A percentile compares a stretch with the other conserved stretches of the same genome.
Evolutionary conservation across 2,329 filamentous ascomycete genomes (phyloP).

Genomic region (Trichoderma gracile): DNA sequence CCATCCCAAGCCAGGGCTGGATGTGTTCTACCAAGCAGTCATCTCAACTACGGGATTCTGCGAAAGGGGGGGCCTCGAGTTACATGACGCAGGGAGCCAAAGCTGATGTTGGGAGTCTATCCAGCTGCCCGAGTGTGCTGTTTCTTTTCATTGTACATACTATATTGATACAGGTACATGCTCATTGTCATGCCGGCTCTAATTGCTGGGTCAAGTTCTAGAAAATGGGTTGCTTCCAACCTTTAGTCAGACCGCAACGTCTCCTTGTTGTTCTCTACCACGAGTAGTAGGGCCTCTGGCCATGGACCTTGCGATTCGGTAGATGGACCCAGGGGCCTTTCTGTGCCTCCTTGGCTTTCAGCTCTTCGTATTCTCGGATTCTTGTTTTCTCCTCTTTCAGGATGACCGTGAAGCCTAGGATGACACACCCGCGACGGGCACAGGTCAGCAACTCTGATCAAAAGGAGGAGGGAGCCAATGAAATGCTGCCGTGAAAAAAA

Average conservation of each 20-base stretch:
- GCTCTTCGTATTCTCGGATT: conserved; percentile 76
- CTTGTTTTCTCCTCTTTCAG: conserved; percentile 94
- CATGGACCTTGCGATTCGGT: conserved; percentile 79
- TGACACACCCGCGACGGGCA: neutral
- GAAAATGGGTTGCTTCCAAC: neutral
- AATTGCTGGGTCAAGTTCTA: conserved; percentile 3
- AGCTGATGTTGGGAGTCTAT: conserved; percentile 2
- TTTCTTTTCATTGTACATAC: conserved; percentile 40
- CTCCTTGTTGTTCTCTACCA: conserved; percentile 66
- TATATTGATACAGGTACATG: conserved; percentile 36
- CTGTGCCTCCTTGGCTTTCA: conserved; percentile 71
- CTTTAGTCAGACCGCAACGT: neutral
- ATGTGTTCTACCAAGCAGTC: neutral
- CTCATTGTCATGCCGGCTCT: conserved; percentile 16
- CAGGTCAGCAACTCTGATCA: conserved; percentile 5
- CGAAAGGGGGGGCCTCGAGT: neutral
- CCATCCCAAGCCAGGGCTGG: neutral
- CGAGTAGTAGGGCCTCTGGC: conserved; percentile 85
- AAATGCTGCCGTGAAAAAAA: neutral
- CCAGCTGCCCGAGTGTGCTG: conserved; percentile 24
- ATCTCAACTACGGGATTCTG: neutral
- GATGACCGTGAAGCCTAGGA: conserved; percentile 69
- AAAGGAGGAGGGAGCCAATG: no score
- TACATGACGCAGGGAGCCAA: neutral
- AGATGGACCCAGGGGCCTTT: conserved; percentile 84